Evolutionary conservation across 352 stramenopile genomes (phyloP).

Genomic region (Phytophthora pisi): DNA sequence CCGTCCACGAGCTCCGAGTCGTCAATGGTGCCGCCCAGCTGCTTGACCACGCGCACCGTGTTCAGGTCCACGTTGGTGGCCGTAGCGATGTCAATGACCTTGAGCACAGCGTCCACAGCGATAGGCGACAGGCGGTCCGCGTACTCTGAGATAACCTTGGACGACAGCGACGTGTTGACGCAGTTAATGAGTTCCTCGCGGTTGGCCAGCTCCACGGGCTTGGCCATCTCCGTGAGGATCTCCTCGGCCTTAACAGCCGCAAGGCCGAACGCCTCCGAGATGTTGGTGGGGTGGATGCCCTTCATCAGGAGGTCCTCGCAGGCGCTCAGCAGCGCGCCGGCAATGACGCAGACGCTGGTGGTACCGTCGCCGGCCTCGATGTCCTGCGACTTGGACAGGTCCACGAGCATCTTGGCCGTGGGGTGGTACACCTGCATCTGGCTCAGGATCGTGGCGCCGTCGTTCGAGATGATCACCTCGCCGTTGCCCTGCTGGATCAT

Average conservation of each 20-base stretch:
- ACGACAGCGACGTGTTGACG: conserved; percentile 98
- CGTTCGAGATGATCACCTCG: conserved; percentile 99
- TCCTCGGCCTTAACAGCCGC: conserved; percentile 90
- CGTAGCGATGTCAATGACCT: conserved; percentile 93
- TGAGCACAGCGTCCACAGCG: conserved; percentile 98
- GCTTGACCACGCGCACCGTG: conserved; percentile 98
- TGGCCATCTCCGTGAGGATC: conserved; percentile 91
- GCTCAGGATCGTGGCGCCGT: conserved; percentile 98
- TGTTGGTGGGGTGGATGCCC: conserved; percentile 98
- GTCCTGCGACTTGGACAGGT: conserved; percentile 99
- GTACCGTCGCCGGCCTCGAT: conserved; percentile 99
- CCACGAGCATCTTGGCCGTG: conserved; percentile 99
- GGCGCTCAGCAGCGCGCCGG: conserved; percentile 97
- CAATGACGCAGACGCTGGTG: conserved; percentile 98
- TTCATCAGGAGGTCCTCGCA: conserved; percentile 93
- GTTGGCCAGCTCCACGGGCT: conserved; percentile 94
- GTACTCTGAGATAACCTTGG: conserved; percentile 98
- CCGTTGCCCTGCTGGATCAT: conserved; percentile 98
- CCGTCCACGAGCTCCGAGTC: conserved; percentile 98
- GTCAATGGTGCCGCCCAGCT: conserved; percentile 98
- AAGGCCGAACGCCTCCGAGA: conserved; percentile 96
- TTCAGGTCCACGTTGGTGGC: conserved; percentile 98
- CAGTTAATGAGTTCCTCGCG: conserved; percentile 96
- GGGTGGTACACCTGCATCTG: conserved; percentile 99
- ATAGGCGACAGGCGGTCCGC: conserved; percentile 97